Evolutionary conservation across 169 alveolate genomes (phyloP).

Genomic region (Eimeria sp.): DNA sequence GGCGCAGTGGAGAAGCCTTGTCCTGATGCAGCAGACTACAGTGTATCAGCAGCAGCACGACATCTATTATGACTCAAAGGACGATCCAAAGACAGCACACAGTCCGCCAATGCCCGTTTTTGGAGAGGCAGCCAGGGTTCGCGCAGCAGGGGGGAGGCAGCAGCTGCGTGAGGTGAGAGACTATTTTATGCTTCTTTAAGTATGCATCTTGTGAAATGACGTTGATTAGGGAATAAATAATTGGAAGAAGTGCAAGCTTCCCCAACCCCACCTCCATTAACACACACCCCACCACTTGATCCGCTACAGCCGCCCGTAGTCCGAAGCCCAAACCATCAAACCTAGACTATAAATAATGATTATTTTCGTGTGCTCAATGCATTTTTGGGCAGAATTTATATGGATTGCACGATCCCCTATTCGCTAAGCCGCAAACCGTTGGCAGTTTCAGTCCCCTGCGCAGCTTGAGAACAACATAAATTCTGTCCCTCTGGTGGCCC

Average conservation of each 20-base stretch:
- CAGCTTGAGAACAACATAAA: neutral
- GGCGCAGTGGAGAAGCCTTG: neutral
- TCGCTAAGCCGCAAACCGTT: neutral
- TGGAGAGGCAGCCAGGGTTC: too few relatives aligned
- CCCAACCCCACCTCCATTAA: conserved; percentile 30
- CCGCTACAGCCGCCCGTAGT: neutral
- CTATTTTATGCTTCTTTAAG: neutral
- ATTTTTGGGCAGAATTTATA: neutral
- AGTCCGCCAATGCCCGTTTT: neutral
- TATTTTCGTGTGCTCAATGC: neutral
- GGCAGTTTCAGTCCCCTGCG: neutral
- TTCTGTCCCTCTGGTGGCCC: neutral
- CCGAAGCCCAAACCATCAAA: neutral
- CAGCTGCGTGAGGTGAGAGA: neutral
- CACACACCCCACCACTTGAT: conserved; percentile 51
- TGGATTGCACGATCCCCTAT: too few relatives aligned
- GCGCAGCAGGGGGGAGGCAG: neutral
- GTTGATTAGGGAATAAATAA: neutral
- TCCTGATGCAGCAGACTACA: neutral
- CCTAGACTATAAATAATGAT: neutral
- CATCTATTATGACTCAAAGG: neutral
- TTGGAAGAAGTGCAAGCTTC: neutral
- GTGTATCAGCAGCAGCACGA: neutral
- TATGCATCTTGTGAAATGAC: neutral
- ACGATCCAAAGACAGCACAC: conserved; percentile 4